A percentile compares a stretch with the other conserved stretches of the same genome.
Evolutionary conservation across 2,329 filamentous ascomycete species (phyloP).

Genomic region (Verticillium albo-atrum): DNA sequence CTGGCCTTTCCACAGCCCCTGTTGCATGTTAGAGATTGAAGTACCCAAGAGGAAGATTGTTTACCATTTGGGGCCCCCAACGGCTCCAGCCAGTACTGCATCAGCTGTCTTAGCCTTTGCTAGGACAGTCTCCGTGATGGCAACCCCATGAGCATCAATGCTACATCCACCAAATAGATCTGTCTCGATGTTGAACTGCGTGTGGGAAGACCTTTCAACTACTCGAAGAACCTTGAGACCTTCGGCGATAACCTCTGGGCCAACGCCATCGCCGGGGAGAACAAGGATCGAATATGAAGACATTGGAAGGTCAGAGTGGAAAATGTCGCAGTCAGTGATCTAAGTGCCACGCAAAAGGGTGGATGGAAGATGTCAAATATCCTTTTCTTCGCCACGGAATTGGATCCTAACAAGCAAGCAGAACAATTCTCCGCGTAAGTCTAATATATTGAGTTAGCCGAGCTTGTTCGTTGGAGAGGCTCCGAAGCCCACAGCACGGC

Average conservation of each 20-base stretch:
- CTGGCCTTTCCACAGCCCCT: neutral
- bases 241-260: conserved; percentile 40
- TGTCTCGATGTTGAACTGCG: conserved; percentile 20
- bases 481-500: no score
- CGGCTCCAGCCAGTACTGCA: conserved; percentile 41
- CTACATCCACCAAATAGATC: conserved; percentile 16
- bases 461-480: no score
- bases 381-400: no score
- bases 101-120: conserved; percentile 31
- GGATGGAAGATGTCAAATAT: no score
- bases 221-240: conserved; percentile 40
- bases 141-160: conserved; percentile 36
- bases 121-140: conserved; percentile 36
- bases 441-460: no score
- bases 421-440: no score
- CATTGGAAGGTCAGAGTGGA: conserved; percentile 1
- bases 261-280: conserved; percentile 40
- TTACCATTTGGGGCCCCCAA: conserved; percentile 42
- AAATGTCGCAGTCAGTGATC: neutral
- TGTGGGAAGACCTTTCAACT: conserved; percentile 17
- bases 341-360: no score
- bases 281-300: conserved; percentile 26
- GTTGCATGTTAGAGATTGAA: neutral
- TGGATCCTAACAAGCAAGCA: no score
- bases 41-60: conserved; percentile 25